phyloP scores from a whole-genome alignment of 495 filamentous ascomycete genomes.

The Xylaria grammica region DNA sequence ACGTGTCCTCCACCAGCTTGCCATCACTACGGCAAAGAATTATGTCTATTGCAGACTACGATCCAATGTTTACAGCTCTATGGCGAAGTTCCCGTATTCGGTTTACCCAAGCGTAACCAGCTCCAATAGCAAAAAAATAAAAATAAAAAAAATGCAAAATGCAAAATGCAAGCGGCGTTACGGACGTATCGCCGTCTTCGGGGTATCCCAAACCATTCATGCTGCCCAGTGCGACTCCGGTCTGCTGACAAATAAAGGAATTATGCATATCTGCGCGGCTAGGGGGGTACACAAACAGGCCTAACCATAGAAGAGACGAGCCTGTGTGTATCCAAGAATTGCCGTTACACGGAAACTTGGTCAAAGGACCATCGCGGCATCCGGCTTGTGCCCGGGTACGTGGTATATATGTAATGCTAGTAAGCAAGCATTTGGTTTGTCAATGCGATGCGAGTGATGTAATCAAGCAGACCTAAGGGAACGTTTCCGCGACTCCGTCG shows the following conservation, averaged over 20 bases:
- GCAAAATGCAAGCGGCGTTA: conserved; percentile 16
- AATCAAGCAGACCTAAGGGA: not conserved
- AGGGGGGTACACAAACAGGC: not conserved
- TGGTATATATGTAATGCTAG: not conserved
- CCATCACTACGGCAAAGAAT: no score
- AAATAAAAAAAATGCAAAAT: not conserved
- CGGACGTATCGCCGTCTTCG: conserved; percentile 15
- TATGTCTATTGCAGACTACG: no score
- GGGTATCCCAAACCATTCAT: conserved; percentile 25
- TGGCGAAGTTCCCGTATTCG: not conserved
- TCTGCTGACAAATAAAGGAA: conserved; percentile 12
- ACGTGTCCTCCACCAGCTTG: no score
- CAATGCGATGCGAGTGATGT: conserved; percentile 2
- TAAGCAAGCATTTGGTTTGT: not conserved
- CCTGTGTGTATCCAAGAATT: conserved; percentile 1
- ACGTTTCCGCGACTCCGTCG: not conserved
- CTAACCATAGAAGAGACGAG: not conserved
- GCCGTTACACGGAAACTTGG: not conserved
- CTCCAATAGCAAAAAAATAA: not conserved
- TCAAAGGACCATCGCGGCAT: not conserved
- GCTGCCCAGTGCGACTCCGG: conserved; percentile 17
- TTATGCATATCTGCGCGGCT: conserved; percentile 6
- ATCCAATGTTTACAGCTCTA: no score
- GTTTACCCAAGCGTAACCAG: not conserved
- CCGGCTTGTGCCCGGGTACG: no score